Evolutionary conservation across 768 basidiomycete genomes (phyloP).

Genomic region (Tulasnella sp.): DNA sequence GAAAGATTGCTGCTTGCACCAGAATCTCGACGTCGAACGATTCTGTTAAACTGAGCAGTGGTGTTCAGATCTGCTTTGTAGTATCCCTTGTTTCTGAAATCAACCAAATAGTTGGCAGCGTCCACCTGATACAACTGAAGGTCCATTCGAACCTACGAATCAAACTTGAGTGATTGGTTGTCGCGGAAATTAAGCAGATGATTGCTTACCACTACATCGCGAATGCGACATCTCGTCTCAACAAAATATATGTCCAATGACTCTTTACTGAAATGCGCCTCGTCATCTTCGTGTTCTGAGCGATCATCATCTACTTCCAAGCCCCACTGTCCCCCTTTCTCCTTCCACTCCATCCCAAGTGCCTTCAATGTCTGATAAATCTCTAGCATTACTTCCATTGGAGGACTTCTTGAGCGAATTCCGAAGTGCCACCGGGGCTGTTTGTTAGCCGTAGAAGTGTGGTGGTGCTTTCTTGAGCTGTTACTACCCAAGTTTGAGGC

Average conservation of each 20-base stretch:
- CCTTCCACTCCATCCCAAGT: slow-evolving; percentile 95
- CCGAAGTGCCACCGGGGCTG: slow-evolving; percentile 93
- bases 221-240: slow-evolving; percentile 79
- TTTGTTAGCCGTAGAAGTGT: neutral
- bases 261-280: slow-evolving; percentile 28
- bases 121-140: slow-evolving; percentile 96
- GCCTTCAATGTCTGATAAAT: slow-evolving; percentile 86
- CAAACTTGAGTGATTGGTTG: neutral
- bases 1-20: neutral
- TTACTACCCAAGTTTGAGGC: neutral
- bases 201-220: slow-evolving; percentile 74
- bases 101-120: slow-evolving; percentile 89
- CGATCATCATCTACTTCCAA: slow-evolving; percentile 24
- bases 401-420: slow-evolving; percentile 83
- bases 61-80: slow-evolving; percentile 47
- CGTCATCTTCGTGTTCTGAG: slow-evolving; percentile 26
- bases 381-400: slow-evolving; percentile 99
- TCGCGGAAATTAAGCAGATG: neutral
- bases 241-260: slow-evolving; percentile 66
- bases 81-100: slow-evolving; percentile 95
- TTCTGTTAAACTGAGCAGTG: slow-evolving; percentile 10
- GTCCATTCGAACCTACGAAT: slow-evolving; percentile 78
- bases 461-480: neutral
- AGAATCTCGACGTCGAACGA: slow-evolving; percentile 11
- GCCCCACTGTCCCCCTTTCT: slow-evolving; percentile 47